Evolutionary conservation across 2,329 filamentous ascomycete species (phyloP).

Genomic region (Fusarium brevicatenulatum): DNA sequence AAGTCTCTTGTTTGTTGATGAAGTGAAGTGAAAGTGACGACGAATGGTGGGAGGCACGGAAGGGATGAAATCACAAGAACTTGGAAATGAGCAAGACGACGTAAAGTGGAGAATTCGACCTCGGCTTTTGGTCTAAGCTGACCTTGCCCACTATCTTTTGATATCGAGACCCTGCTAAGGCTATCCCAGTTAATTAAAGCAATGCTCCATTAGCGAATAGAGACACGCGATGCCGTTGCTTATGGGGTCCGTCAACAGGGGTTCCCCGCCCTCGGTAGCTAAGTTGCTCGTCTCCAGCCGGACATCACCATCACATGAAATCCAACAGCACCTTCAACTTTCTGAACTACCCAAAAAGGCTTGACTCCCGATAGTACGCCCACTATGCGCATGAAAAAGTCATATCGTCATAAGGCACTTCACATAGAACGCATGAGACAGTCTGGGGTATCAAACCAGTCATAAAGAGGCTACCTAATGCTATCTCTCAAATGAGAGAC

Average conservation of each 20-base stretch:
- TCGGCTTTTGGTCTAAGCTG: conserved; percentile 27
- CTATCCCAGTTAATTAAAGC: conserved; percentile 35
- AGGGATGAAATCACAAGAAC: conserved; percentile 37
- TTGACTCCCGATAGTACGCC: neutral
- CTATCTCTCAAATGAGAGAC: conserved; percentile 6
- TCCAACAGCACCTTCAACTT: neutral
- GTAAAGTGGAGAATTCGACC: conserved; percentile 33
- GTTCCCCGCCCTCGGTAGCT: conserved; percentile 35
- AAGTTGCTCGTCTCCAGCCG: conserved; percentile 4
- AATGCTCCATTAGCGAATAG: conserved; percentile 18
- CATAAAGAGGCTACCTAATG: conserved; percentile 32
- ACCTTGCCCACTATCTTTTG: conserved; percentile 1
- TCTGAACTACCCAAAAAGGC: conserved; percentile 1
- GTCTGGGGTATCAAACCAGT: conserved; percentile 37
- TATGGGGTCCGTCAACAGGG: conserved; percentile 19
- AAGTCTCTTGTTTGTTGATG: conserved; percentile 5
- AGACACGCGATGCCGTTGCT: neutral
- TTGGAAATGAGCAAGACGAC: conserved; percentile 37
- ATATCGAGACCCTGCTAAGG: conserved; percentile 22
- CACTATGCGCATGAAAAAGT: neutral
- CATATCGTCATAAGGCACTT: neutral
- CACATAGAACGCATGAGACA: neutral
- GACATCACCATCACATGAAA: conserved; percentile 26
- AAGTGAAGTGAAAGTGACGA: neutral
- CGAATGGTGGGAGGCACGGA: conserved; percentile 5